Base-by-base conservation (phyloP, 2,329 filamentous ascomycete species). In the Colletotrichum graminicola region DNA sequence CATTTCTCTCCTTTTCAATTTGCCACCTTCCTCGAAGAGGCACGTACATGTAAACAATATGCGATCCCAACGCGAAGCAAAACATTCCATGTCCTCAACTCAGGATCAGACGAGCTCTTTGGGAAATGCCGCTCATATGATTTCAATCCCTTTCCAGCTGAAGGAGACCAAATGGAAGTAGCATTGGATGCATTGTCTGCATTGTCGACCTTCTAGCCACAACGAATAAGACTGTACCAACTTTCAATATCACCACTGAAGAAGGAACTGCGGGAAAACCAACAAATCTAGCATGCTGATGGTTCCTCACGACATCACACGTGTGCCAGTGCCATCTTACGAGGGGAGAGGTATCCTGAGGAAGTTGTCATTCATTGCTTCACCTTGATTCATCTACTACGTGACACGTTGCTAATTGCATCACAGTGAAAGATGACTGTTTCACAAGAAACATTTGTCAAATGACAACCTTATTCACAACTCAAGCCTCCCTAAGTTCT, bases 281-380 rank as follows among this genome's bases (percentile, higher is more conserved):
- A 94, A 94, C 78, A 81, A 82, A 26, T 83, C 90, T 0, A 90
- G 93, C 67, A 91, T 94, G 29, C 92, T 92, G 3, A 85, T 94
- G 21, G 92, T 92, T 1, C 91, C 90, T 0, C 94, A 94, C 81
- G 92, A 94, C 82, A 94, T 91, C 81, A 91, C 81, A 14, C 77
- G 77, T 71, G 79, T 3, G 74, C 78, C 16, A 68, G 73, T 54
- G 49, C 26, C 49, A 29, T 39, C 66, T 21, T 16, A 21, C 43
- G 11, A 55, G 5, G 18, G n/a, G 5, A 47, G 12, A 3, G 11
- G 2, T 2, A 23, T 12, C 8, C 12, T 5, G 10, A 16, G n/a
- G 3, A 11, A 14, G 18, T 23, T 7, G 41, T 32, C 21, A 12
- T 11, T 5, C 18, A 12, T 21, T 3, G n/a, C 34, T 3, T 32